Evolutionary conservation across 1,284 basidiomycete species (phyloP).

Genomic region (Leccinum cinnamomeum): DNA sequence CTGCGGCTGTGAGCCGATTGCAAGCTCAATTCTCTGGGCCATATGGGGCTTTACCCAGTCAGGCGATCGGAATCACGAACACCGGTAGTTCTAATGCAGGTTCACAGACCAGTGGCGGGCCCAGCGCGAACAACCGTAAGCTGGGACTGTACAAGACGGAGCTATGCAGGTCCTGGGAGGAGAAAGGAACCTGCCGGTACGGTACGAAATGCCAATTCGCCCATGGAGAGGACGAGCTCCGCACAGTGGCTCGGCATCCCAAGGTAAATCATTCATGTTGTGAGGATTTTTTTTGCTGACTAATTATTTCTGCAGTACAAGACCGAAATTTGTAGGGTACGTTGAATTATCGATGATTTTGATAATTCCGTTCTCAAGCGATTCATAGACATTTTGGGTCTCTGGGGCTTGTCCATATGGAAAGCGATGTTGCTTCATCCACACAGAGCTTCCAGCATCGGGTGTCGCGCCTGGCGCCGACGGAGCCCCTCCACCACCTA

Average conservation of each 20-base stretch:
- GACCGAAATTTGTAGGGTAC: slow-evolving; percentile 86
- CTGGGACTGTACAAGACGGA: slow-evolving; percentile 90
- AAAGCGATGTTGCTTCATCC: slow-evolving; percentile 88
- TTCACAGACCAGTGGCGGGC: slow-evolving; percentile 49
- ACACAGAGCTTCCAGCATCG: slow-evolving; percentile 73
- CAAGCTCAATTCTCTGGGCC: slow-evolving; percentile 60
- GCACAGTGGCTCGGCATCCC: slow-evolving; percentile 79
- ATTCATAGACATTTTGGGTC: slow-evolving; percentile 80
- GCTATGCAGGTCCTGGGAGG: slow-evolving; percentile 89
- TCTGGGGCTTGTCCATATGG: slow-evolving; percentile 89
- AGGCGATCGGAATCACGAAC: slow-evolving; percentile 39
- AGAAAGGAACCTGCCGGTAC: slow-evolving; percentile 87
- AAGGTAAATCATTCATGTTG: slow-evolving; percentile 54
- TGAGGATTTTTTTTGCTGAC: slow-evolving; percentile 7
- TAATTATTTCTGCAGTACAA: slow-evolving; percentile 63
- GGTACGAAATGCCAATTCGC: slow-evolving; percentile 88
- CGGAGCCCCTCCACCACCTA: slow-evolving; percentile 48
- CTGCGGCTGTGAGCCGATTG: slow-evolving; percentile 57
- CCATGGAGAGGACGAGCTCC: slow-evolving; percentile 85
- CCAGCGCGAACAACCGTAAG: slow-evolving; percentile 87
- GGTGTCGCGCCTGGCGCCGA: slow-evolving; percentile 54
- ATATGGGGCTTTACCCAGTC: slow-evolving; percentile 47
- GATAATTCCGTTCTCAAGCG: slow-evolving; percentile 17
- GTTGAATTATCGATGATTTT: slow-evolving; percentile 31
- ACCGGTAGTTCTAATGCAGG: slow-evolving; percentile 39